Evolutionary conservation across 805 yeast species (phyloP), one percentile per base, ranked within the genome.

Genomic region (Candida takata): DNA sequence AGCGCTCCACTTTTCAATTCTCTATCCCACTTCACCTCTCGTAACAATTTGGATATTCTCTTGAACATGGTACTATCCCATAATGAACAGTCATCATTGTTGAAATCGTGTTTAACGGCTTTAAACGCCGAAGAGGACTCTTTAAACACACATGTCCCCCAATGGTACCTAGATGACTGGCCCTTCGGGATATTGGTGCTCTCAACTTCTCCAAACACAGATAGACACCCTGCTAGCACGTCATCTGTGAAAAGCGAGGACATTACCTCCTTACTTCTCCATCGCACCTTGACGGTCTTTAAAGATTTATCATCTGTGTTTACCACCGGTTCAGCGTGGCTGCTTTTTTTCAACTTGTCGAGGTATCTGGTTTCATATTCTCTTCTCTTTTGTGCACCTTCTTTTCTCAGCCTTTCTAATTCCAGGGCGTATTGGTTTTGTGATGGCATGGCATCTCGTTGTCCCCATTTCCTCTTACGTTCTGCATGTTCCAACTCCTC

Each of bases 401-500:
- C 55, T n/a, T 34, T 38, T 23, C 56, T 42, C 6, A 53, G 28
- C 15, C 37, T 38, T 27, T 53, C 57, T 10, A 53, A 27, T 13
- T 40, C 34, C 8, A 35, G 19, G 2, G 43, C 53, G 18, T 32
- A 43, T 9, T 27, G 16, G 13, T 45, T 31, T 5, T 17, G 11
- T 3, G 49, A 44, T 12, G 27, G 30, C 0, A 15, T 29, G 3
- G 41, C 39, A 7, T 29, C 31, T 19, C 47, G 38, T 11, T 34
- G 40, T 10, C 24, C 41, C 55, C 55, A 48, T 8, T 17, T 23
- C n/a, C 27, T 21, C 14, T 23, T 32, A n/a, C 12, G 30, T 24
- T 52, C 57, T 9, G 54, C 51, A 12, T 24, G 29, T 20, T 48
- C 48, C 24, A 52, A 24, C 24, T 51, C 55, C 5, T 43, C 51